Conservation (phyloP, 2,329 filamentous ascomycete species). For the Talaromyces sp. region DNA sequence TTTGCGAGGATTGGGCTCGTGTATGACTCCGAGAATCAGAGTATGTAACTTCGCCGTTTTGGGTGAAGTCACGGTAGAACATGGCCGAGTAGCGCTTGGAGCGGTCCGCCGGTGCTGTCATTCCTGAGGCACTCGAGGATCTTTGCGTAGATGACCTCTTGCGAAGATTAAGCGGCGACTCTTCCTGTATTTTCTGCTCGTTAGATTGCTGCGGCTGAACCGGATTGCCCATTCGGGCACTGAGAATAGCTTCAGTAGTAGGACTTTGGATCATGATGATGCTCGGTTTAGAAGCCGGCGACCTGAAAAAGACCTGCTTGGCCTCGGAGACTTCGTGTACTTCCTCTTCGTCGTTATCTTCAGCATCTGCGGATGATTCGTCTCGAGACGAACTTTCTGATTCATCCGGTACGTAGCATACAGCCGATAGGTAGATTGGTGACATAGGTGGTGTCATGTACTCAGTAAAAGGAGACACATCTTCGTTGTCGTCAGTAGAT, state of each 20-base stretch:
- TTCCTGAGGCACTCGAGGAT: slow-evolving; percentile 13
- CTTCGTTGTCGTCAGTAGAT: not conserved
- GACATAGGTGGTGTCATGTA: slow-evolving; percentile 12
- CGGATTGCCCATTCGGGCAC: slow-evolving; percentile 13
- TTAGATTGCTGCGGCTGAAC: not conserved
- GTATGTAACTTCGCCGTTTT: slow-evolving; percentile 2
- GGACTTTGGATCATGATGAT: slow-evolving; percentile 13
- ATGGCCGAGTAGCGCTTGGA: slow-evolving; percentile 17
- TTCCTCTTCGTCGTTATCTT: slow-evolving; percentile 10
- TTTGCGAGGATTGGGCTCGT: slow-evolving; percentile 12
- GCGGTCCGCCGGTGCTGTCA: slow-evolving; percentile 10
- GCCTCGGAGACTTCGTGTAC: slow-evolving; percentile 15
- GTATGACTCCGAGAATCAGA: slow-evolving; percentile 6
- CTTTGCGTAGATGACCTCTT: slow-evolving; percentile 16
- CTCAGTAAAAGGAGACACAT: slow-evolving; percentile 7
- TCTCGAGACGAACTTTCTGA: not conserved
- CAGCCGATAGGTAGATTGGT: slow-evolving; percentile 9
- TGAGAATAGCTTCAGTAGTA: slow-evolving; percentile 9
- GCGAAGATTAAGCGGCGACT: not conserved
- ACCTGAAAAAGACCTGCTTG: slow-evolving; percentile 13
- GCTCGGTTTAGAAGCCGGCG: slow-evolving; percentile 10
- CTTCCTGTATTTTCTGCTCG: not conserved
- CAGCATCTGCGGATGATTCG: not conserved
- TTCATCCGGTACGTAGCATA: slow-evolving; percentile 8
- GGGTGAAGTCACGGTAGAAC: slow-evolving; percentile 10